Conservation (phyloP, 495 filamentous ascomycete species). For the Podospora fimiseda region DNA sequence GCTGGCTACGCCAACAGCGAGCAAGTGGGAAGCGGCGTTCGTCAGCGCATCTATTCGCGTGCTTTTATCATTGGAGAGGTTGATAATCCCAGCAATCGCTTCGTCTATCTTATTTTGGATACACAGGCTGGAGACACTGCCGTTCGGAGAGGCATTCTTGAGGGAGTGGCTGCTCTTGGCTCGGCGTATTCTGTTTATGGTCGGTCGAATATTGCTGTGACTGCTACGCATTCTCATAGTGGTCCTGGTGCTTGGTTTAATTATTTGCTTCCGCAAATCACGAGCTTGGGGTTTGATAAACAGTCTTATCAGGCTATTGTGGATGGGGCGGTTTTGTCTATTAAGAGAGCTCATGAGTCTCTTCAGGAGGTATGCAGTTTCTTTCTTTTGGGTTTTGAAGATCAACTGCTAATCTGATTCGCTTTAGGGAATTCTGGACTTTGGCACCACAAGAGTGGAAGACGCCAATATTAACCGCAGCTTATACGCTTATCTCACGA, state of each 20-base stretch:
- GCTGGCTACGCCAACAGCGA: conserved; percentile 69
- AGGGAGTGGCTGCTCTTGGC: conserved; percentile 58
- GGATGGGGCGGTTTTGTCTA: conserved; percentile 75
- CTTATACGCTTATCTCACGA: conserved; percentile 80
- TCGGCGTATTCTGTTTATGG: conserved; percentile 53
- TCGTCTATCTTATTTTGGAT: conserved; percentile 84
- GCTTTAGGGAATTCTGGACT: conserved; percentile 42
- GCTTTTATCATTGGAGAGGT: conserved; percentile 83
- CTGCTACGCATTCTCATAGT: conserved; percentile 88
- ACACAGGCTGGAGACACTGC: conserved; percentile 82
- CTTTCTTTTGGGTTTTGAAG: not conserved
- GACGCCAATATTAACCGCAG: conserved; percentile 86
- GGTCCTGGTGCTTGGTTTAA: conserved; percentile 94
- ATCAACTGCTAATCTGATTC: not conserved
- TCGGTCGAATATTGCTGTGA: conserved; percentile 76
- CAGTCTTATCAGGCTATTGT: conserved; percentile 90
- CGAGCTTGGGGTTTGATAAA: conserved; percentile 75
- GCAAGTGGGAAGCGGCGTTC: conserved; percentile 76
- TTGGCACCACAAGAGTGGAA: conserved; percentile 39
- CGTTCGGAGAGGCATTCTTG: conserved; percentile 73
- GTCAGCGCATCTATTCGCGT: conserved; percentile 79
- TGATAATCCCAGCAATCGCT: conserved; percentile 61
- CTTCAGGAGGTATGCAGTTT: conserved; percentile 51
- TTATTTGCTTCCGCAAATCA: conserved; percentile 90
- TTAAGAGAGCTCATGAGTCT: conserved; percentile 74